These are phyloP conservation scores for Glycine latifolia DNA, from an alignment of 306 rosid species.

Conservation along the genomic window DNA sequence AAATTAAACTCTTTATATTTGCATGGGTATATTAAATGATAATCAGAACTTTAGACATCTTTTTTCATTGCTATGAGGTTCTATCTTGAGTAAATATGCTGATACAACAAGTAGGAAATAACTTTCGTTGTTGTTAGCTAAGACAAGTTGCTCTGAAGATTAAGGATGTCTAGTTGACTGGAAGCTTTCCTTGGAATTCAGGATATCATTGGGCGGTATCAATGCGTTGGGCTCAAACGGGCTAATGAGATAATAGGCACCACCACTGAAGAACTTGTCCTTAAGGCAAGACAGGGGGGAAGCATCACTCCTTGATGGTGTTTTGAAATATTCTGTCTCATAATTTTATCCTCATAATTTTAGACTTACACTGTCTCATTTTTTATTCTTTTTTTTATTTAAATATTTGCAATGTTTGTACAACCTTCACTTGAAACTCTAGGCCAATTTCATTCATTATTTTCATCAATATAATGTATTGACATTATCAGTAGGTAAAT, in stretches of 20 bases:
- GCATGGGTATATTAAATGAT: background rate
- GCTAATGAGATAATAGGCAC: constrained; percentile 88
- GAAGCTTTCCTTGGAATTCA: constrained; percentile 45
- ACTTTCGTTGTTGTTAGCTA: background rate
- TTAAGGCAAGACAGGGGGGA: constrained; percentile 68
- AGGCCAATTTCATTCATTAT: constrained; percentile 3
- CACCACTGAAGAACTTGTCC: constrained; percentile 87
- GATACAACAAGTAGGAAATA: background rate
- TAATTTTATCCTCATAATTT: background rate
- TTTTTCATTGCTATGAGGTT: background rate
- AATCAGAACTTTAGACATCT: background rate
- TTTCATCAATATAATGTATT: too few species aligned
- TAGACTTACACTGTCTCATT: background rate
- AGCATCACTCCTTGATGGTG: constrained; percentile 38
- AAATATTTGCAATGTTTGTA: background rate
- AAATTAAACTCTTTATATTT: background rate
- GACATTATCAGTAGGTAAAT: too few species aligned
- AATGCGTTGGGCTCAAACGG: constrained; percentile 77
- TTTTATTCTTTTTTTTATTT: background rate
- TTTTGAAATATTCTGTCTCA: constrained; percentile 1
- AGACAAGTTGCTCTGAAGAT: background rate
- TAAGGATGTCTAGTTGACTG: constrained; percentile 4
- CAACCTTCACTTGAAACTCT: background rate
- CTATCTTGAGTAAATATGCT: background rate
- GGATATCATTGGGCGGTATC: constrained; percentile 75